Base-by-base conservation (phyloP, 2,329 filamentous ascomycete species). In the Fusarium abutilonis region DNA sequence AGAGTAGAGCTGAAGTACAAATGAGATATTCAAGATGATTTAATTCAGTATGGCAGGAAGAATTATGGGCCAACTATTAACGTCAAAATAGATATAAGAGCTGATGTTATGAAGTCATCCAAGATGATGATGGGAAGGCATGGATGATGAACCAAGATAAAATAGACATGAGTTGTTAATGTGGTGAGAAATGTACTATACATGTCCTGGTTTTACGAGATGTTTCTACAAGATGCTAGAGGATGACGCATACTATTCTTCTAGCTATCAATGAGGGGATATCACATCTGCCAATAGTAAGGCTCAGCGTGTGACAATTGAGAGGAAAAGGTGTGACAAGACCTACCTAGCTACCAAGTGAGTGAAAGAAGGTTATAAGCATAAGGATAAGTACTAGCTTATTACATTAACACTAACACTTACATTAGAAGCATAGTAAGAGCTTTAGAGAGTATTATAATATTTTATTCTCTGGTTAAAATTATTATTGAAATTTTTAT, bases 211-310 rank as follows among this genome's bases (percentile, higher is more conserved):
- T n/a, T 52, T 36, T 46, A 41, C 61, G 47, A 62, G 62, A 47
- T 38, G 61, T 14, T 65, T 57, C 56, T 58, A 59, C 32, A 26
- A 50, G 32, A 57, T 44, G 45, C 56, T 40, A 28, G 32, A 56
- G 56, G 44, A 60, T 60, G 45, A 32, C 61, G 42, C 42, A 31
- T 35, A 34, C 36, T 45, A 40, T 31, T 15, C 38, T 41, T 41
- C 39, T 21, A 21, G 23, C 13, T 32, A 41, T 19, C n/a, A 29
- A 47, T 65, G 61, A 62, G 61, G 61, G 28, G 52, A 56, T 40
- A 19, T 39, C 23, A 14, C 39, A 43, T 17, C 42, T 60, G 31
- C 60, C 59, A 63, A 63, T 63, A 45, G 59, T 59, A 45, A 64
- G 35, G 46, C 60, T 50, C 35, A 43, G 15, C 19, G 21, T 43